Percentiles rank a stretch among this genome's conserved stretches.
Conservation (phyloP, 495 filamentous ascomycete genomes). For the Aspergillus nanangensis region DNA sequence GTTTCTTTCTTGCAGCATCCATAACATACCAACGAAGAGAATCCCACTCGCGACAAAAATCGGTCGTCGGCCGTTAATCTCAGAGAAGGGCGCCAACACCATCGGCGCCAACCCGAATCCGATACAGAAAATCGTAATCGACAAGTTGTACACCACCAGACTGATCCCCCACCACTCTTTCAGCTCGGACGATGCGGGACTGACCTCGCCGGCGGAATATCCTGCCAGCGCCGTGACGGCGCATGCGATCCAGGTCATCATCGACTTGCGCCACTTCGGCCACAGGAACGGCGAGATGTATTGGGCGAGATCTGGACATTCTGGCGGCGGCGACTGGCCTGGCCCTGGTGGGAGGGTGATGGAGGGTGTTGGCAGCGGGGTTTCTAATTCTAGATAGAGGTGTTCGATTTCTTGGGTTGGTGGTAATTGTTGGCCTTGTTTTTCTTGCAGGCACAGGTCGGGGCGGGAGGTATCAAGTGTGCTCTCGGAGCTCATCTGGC, state of each 20-base stretch:
- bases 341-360: conserved; percentile 29
- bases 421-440: neutral
- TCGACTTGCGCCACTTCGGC: conserved; percentile 61
- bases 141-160: conserved; percentile 61
- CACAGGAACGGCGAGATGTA: conserved; percentile 73
- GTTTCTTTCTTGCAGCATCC: neutral
- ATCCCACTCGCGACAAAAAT: conserved; percentile 73
- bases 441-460: neutral
- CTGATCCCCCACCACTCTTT: conserved; percentile 58
- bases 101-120: conserved; percentile 88
- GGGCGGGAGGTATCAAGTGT: no score
- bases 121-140: conserved; percentile 76
- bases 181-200: conserved; percentile 60
- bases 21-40: conserved; percentile 54
- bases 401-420: conserved; percentile 48
- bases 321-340: conserved; percentile 39
- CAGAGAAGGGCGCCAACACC: conserved; percentile 85
- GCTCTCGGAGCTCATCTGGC: conserved; percentile 1
- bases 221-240: conserved; percentile 72
- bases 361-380: conserved; percentile 55
- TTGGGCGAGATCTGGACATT: conserved; percentile 58
- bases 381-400: conserved; percentile 72
- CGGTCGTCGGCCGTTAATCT: conserved; percentile 78
- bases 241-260: conserved; percentile 73
- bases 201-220: conserved; percentile 79